Evolutionary conservation across 495 filamentous ascomycete genomes (phyloP).

Genomic region (Viridothelium virens): DNA sequence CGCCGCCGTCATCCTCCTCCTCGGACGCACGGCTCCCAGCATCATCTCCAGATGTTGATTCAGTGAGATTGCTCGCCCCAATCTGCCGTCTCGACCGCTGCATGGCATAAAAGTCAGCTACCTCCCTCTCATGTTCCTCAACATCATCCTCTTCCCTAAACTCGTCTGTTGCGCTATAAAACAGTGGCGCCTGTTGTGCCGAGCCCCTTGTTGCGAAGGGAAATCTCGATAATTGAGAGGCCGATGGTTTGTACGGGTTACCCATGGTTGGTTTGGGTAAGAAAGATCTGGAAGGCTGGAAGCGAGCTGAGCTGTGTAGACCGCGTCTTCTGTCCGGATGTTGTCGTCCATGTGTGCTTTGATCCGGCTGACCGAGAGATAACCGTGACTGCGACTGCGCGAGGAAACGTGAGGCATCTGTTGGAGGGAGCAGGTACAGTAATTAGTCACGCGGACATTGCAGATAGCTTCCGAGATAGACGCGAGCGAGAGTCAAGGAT

Average conservation of each 20-base stretch:
- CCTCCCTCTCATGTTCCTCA: slow-evolving; percentile 81
- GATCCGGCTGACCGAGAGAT: slow-evolving; percentile 56
- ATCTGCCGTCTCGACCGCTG: slow-evolving; percentile 84
- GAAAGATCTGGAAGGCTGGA: slow-evolving; percentile 47
- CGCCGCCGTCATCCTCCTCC: slow-evolving; percentile 8
- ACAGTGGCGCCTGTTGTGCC: slow-evolving; percentile 69
- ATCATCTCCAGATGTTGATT: slow-evolving; percentile 29
- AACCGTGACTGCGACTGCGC: slow-evolving; percentile 92
- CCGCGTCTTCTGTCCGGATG: slow-evolving; percentile 6
- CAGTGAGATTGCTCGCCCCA: slow-evolving; percentile 65
- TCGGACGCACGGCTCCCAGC: neutral
- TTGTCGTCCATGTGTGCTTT: slow-evolving; percentile 8
- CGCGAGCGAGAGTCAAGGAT: slow-evolving; percentile 13
- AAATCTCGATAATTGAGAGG: slow-evolving; percentile 64
- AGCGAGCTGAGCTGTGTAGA: slow-evolving; percentile 34
- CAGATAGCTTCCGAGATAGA: neutral
- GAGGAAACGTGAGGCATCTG: slow-evolving; percentile 95
- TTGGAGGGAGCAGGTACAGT: slow-evolving; percentile 17
- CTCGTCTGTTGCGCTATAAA: slow-evolving; percentile 76
- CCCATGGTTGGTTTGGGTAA: slow-evolving; percentile 44
- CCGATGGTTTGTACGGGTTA: slow-evolving; percentile 63
- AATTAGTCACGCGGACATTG: slow-evolving; percentile 28
- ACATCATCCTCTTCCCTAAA: slow-evolving; percentile 86
- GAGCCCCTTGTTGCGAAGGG: slow-evolving; percentile 69
- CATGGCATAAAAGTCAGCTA: slow-evolving; percentile 85